phyloP scores from a whole-genome alignment of 2,329 filamentous ascomycete species.

The Leptographium galeiforme region DNA sequence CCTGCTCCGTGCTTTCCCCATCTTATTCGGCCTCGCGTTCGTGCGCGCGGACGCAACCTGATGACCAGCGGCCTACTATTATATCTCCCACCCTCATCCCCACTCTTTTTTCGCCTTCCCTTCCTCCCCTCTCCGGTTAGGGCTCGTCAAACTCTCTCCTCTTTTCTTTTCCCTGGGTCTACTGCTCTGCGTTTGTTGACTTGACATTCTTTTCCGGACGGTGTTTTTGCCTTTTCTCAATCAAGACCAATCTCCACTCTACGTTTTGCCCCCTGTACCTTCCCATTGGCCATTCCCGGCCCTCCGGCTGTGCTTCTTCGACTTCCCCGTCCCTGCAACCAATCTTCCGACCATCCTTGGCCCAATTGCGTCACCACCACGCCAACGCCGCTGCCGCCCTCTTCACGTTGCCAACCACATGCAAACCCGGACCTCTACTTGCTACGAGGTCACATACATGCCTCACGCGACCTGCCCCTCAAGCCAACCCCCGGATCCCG shows the following conservation, averaged over 20 bases:
- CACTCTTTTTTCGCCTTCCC: constrained; percentile 5
- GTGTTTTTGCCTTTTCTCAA: not conserved
- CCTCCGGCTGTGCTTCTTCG: not conserved
- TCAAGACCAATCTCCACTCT: constrained; percentile 11
- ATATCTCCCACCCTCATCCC: constrained; percentile 5
- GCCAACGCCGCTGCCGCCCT: not conserved
- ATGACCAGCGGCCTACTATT: not conserved
- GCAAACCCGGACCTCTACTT: not conserved
- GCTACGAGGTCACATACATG: constrained; percentile 8
- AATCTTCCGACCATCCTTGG: not conserved
- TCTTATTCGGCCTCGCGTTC: not conserved
- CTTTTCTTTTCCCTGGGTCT: not conserved
- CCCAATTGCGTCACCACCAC: not conserved
- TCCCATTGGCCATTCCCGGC: not conserved
- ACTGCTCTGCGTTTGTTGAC: not conserved
- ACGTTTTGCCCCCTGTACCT: not conserved
- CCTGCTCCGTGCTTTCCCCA: not conserved
- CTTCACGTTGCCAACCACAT: not conserved
- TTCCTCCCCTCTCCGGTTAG: not conserved
- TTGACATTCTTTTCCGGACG: not conserved
- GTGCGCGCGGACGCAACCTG: not conserved
- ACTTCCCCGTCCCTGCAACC: not conserved
- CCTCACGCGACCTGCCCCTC: constrained; percentile 2
- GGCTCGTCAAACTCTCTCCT: constrained; percentile 2
- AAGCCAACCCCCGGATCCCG: constrained; percentile 5